These are phyloP conservation scores for Hypomontagnella submonticulosa DNA, from an alignment of 495 filamentous ascomycete species.

Conservation along the genomic window DNA sequence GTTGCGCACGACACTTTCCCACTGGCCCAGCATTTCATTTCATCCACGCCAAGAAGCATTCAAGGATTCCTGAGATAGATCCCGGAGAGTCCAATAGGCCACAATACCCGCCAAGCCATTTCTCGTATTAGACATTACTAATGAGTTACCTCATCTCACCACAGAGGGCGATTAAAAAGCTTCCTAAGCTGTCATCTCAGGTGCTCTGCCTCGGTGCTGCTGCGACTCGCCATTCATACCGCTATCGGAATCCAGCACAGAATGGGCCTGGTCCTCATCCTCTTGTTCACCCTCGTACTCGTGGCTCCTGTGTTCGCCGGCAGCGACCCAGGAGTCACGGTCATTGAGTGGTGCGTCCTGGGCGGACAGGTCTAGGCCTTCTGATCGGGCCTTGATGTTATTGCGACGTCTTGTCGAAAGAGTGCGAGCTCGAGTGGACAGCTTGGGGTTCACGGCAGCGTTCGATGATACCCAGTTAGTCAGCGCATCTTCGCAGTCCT, in stretches of 20 bases:
- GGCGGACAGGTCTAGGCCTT: constrained; percentile 79
- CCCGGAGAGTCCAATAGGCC: neutral
- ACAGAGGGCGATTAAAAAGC: constrained; percentile 4
- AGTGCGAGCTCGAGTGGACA: constrained; percentile 85
- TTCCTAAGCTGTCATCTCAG: constrained; percentile 39
- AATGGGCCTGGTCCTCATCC: constrained; percentile 59
- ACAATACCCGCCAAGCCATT: neutral
- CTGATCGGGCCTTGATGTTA: constrained; percentile 69
- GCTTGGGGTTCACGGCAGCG: constrained; percentile 84
- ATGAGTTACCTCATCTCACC: constrained; percentile 17
- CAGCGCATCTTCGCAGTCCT: constrained; percentile 96
- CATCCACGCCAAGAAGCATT: constrained; percentile 11
- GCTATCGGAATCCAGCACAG: constrained; percentile 54
- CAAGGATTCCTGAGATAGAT: neutral
- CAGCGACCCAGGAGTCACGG: constrained; percentile 90
- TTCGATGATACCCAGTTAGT: constrained; percentile 96
- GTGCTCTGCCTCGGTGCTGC: constrained; percentile 53
- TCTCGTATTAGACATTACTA: constrained; percentile 49
- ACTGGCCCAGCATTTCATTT: constrained; percentile 11
- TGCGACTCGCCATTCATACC: constrained; percentile 55
- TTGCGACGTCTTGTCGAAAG: constrained; percentile 85
- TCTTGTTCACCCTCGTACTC: constrained; percentile 65
- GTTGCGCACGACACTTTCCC: neutral
- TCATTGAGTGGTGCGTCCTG: constrained; percentile 88
- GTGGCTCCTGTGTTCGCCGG: constrained; percentile 74